A percentile compares a stretch with the other conserved stretches of the same genome.
These are phyloP conservation scores for Saccharomyces hybrid DNA, from an alignment of 1,139 yeast genomes.

Conservation along the genomic window DNA sequence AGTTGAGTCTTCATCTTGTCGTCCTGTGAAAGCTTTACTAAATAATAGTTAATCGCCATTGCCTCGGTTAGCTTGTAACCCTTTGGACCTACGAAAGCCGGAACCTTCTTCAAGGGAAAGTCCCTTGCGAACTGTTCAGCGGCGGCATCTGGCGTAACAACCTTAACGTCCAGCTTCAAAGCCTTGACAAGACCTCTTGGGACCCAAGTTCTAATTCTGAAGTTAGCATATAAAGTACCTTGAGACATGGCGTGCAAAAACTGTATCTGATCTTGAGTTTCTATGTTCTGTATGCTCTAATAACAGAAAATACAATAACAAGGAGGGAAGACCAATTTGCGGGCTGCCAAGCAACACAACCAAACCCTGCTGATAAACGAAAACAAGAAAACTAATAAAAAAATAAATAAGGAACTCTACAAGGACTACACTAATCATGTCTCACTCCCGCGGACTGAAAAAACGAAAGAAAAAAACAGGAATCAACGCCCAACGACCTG, in stretches of 20 bases:
- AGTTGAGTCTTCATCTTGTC: constrained; percentile 31
- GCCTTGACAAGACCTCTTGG: constrained; percentile 61
- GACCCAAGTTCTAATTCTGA: constrained; percentile 43
- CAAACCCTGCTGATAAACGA: not conserved
- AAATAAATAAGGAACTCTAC: not conserved
- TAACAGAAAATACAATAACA: not conserved
- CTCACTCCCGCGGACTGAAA: not conserved
- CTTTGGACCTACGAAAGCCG: constrained; percentile 73
- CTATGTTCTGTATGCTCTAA: not conserved
- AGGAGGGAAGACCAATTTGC: not conserved
- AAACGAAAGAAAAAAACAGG: not conserved
- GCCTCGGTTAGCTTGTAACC: constrained; percentile 75
- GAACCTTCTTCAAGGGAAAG: constrained; percentile 71
- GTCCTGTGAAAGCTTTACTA: constrained; percentile 27
- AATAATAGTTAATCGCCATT: constrained; percentile 56
- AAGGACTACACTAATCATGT: not conserved
- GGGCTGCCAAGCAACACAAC: not conserved
- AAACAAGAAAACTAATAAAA: not conserved
- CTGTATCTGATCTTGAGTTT: not conserved
- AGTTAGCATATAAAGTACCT: constrained; percentile 55
- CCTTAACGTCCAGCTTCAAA: constrained; percentile 62
- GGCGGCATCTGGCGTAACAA: constrained; percentile 40
- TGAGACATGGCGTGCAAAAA: constrained; percentile 44
- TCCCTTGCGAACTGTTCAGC: constrained; percentile 40
- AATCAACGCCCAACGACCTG: not conserved